Evolutionary conservation across 257 asterid genomes (phyloP).

Genomic region (Avicennia marina): DNA sequence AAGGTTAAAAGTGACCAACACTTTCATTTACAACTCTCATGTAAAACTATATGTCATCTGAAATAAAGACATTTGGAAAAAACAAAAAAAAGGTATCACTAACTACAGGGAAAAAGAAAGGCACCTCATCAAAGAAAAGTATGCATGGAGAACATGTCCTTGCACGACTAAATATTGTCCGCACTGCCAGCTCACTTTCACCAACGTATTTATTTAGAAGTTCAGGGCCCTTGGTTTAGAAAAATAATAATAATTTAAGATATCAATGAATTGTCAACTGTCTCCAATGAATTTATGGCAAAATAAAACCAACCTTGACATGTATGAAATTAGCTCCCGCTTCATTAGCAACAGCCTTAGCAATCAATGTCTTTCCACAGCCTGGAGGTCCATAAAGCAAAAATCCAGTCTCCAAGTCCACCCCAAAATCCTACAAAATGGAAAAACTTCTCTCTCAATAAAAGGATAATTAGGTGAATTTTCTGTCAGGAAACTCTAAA

Average conservation of each 20-base stretch:
- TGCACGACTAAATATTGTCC: conserved; percentile 84
- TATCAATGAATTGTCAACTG: neutral
- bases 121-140: conserved; percentile 91
- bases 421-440: conserved; percentile 55
- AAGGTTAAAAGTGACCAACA: too few species aligned
- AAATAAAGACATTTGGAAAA: too few species aligned
- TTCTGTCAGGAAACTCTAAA: conserved; percentile 3
- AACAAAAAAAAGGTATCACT: neutral
- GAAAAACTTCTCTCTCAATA: neutral
- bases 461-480: conserved; percentile 9
- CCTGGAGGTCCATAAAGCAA: conserved; percentile 99
- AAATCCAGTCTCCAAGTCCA: conserved; percentile 65
- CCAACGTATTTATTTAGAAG: conserved; percentile 88
- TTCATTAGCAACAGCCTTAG: conserved; percentile 94
- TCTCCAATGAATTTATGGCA: neutral
- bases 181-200: conserved; percentile 83
- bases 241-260: conserved; percentile 13
- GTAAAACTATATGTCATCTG: too few species aligned
- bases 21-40: too few species aligned
- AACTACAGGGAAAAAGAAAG: neutral
- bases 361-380: conserved; percentile 92
- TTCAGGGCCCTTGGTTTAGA: conserved; percentile 75
- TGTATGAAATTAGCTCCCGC: conserved; percentile 93
- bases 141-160: conserved; percentile 94
- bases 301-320: conserved; percentile 52